Percentiles rank a stretch among this genome's conserved stretches.
These are phyloP conservation scores for Myxozyma neglecta DNA, from an alignment of 805 yeast genomes.

Conservation along the genomic window DNA sequence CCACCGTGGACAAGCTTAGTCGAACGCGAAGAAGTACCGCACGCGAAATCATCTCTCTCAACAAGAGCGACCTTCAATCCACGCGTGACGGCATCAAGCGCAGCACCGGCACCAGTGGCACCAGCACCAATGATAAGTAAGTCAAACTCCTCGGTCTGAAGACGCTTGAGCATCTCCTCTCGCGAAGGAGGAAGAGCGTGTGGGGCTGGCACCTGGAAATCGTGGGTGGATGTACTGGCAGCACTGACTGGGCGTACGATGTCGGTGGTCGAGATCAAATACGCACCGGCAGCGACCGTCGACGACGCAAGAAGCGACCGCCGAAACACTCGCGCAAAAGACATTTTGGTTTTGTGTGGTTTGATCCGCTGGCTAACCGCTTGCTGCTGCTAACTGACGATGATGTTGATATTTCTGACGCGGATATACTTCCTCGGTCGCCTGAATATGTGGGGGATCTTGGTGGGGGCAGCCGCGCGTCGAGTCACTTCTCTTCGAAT, in stretches of 20 bases:
- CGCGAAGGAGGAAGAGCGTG: constrained; percentile 29
- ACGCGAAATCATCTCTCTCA: constrained; percentile 86
- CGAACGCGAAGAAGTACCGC: constrained; percentile 90
- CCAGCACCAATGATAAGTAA: constrained; percentile 93
- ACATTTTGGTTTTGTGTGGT: background rate
- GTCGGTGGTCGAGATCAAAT: constrained; percentile 6
- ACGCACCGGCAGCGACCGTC: constrained; percentile 11
- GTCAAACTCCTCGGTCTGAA: constrained; percentile 52
- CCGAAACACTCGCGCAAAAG: background rate
- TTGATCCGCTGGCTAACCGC: no score
- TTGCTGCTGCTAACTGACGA: no score
- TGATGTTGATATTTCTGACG: background rate
- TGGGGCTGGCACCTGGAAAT: constrained; percentile 15
- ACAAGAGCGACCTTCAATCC: constrained; percentile 86
- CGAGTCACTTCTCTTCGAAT: no score
- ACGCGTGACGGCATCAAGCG: constrained; percentile 85
- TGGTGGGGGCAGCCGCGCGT: no score
- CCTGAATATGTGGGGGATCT: no score
- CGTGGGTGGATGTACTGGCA: background rate
- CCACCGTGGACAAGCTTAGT: constrained; percentile 98
- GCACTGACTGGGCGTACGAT: constrained; percentile 1
- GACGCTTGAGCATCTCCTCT: constrained; percentile 19
- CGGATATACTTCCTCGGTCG: background rate
- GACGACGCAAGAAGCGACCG: constrained; percentile 3
- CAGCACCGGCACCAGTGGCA: constrained; percentile 92